Evolutionary conservation across 2,329 filamentous ascomycete genomes (phyloP).

Genomic region (Lecanicillium sp.): DNA sequence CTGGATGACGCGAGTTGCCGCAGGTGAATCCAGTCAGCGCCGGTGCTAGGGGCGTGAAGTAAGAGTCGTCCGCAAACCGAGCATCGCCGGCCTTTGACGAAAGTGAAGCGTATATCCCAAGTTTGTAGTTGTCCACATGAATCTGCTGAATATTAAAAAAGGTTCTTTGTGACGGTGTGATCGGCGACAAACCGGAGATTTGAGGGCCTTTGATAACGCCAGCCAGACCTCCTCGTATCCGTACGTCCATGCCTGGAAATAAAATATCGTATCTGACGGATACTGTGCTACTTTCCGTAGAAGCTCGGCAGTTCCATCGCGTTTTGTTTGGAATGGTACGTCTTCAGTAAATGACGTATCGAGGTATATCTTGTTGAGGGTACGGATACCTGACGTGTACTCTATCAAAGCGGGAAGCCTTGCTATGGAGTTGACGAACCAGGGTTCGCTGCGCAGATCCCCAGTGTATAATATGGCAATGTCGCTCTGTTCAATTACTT

Average conservation of each 20-base stretch:
- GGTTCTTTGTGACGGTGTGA: too few species aligned
- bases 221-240: conserved; percentile 89
- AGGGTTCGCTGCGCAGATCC: conserved; percentile 78
- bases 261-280: conserved; percentile 69
- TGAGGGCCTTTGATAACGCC: conserved; percentile 64
- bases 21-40: conserved; percentile 67
- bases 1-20: conserved; percentile 63
- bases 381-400: conserved; percentile 61
- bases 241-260: conserved; percentile 86
- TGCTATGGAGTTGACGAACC: conserved; percentile 72
- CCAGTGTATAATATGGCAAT: conserved; percentile 82
- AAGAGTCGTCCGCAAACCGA: conserved; percentile 34
- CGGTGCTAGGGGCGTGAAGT: conserved; percentile 53
- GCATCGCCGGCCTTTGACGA: conserved; percentile 40
- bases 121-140: conserved; percentile 78
- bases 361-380: conserved; percentile 76
- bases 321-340: conserved; percentile 53
- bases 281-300: conserved; percentile 62
- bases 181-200: conserved; percentile 52
- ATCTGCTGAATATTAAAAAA: conserved; percentile 42
- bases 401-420: conserved; percentile 69
- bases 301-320: conserved; percentile 69
- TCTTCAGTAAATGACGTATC: conserved; percentile 69
- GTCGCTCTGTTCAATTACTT: conserved; percentile 67
- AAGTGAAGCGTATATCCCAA: conserved; percentile 60